phyloP scores from a whole-genome alignment of 2,329 filamentous ascomycete species.

The Pseudogymnoascus sp. region DNA sequence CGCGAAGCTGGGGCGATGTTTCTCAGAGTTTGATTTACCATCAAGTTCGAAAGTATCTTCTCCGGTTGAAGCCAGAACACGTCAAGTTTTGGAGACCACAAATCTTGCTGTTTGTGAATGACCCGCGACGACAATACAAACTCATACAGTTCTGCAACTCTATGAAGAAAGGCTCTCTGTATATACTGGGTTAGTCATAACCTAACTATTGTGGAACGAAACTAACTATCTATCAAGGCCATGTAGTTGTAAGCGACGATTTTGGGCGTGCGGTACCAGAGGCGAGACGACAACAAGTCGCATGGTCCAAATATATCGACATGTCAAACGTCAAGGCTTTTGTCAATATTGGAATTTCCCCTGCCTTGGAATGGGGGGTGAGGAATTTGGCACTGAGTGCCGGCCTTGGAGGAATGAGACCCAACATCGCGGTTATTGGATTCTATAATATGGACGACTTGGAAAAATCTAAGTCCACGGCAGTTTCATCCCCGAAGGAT shows the following conservation, averaged over 20 bases:
- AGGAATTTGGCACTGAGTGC: constrained; percentile 76
- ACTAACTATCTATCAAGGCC: constrained; percentile 55
- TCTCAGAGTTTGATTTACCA: constrained; percentile 84
- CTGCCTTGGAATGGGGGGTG: constrained; percentile 75
- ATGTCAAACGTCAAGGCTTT: constrained; percentile 84
- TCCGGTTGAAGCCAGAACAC: constrained; percentile 77
- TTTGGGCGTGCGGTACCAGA: constrained; percentile 74
- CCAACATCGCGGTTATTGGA: constrained; percentile 76
- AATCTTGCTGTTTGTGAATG: constrained; percentile 75
- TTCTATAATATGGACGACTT: constrained; percentile 77
- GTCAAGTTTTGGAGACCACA: constrained; percentile 93
- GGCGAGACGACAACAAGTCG: constrained; percentile 69
- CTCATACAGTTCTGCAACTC: constrained; percentile 89
- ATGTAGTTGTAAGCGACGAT: constrained; percentile 80
- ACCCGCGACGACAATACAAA: constrained; percentile 72
- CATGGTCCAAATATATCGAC: constrained; percentile 83
- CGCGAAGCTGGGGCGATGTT: constrained; percentile 85
- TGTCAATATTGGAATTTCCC: constrained; percentile 77
- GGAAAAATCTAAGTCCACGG: constrained; percentile 40
- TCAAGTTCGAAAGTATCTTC: constrained; percentile 79
- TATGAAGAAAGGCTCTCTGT: constrained; percentile 78
- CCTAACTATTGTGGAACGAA: background rate
- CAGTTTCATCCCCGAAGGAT: constrained; percentile 20
- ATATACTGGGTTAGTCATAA: constrained; percentile 31
- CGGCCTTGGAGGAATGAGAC: constrained; percentile 79